Conservation (phyloP, 495 filamentous ascomycete species). For the Thozetella sp. region DNA sequence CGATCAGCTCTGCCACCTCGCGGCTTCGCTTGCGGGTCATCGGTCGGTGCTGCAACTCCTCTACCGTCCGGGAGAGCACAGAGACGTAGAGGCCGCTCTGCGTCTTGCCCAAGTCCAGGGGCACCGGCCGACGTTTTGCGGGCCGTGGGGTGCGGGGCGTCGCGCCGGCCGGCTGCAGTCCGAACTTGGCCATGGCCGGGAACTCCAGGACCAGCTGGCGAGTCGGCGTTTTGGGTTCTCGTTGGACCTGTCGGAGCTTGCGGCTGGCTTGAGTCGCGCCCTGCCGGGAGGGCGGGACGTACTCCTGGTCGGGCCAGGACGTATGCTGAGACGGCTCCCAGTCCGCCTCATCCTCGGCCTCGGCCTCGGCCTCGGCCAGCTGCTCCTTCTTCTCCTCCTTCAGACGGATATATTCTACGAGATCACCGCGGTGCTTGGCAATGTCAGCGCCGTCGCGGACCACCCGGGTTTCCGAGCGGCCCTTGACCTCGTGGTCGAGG, state of each 20-base stretch:
- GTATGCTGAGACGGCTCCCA: not conserved
- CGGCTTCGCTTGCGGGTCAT: constrained; percentile 9
- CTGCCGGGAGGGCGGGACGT: too few species aligned
- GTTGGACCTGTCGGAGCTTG: not conserved
- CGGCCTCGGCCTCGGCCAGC: not conserved
- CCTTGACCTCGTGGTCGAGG: constrained; percentile 16
- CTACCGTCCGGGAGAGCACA: not conserved
- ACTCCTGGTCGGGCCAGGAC: not conserved
- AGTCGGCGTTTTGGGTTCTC: too few species aligned
- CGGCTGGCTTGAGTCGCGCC: not conserved
- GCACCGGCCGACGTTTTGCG: not conserved
- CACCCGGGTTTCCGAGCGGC: constrained; percentile 18
- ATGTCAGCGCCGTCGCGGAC: constrained; percentile 32
- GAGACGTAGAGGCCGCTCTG: not conserved
- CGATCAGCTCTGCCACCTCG: not conserved
- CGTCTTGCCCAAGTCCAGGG: not conserved
- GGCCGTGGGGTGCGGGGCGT: not conserved
- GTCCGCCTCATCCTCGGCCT: not conserved
- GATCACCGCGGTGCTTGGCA: constrained; percentile 36
- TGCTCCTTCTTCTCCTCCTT: constrained; percentile 7
- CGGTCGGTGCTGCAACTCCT: not conserved
- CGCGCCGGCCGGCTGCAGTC: not conserved
- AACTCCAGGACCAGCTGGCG: not conserved
- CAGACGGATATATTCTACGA: constrained; percentile 15
- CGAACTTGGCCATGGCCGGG: not conserved